A percentile compares a stretch with the other conserved stretches of the same genome.
phyloP scores from a whole-genome alignment of 768 basidiomycete genomes.

The Galerina sulciceps region DNA sequence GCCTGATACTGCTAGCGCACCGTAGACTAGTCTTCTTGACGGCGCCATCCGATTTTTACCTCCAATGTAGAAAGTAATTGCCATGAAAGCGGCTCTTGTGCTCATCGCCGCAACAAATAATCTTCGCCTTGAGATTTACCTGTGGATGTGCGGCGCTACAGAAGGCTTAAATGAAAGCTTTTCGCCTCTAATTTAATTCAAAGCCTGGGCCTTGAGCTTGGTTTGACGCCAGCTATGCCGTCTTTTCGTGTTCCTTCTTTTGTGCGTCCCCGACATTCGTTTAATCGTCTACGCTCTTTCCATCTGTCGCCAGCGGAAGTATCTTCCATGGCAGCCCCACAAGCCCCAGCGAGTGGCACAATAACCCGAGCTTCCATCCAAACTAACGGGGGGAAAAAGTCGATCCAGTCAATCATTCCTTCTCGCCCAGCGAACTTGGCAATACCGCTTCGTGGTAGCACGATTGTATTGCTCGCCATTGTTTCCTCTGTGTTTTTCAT shows the following conservation, averaged over 20 bases:
- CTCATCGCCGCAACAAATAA: slow-evolving; percentile 18
- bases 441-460: slow-evolving; percentile 33
- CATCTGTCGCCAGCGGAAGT: slow-evolving; percentile 37
- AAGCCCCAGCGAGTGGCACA: slow-evolving; percentile 28
- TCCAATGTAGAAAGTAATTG: too few species aligned
- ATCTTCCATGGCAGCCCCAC: slow-evolving; percentile 18
- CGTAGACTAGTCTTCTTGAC: too few species aligned
- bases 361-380: slow-evolving; percentile 16
- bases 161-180: slow-evolving; percentile 19
- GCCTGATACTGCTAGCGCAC: too few species aligned
- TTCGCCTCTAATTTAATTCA: slow-evolving; percentile 1
- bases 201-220: slow-evolving; percentile 7
- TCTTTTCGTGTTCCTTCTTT: slow-evolving; percentile 33
- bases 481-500: slow-evolving; percentile 54
- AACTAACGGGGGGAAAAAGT: neutral
- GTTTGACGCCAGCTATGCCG: slow-evolving; percentile 22
- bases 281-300: slow-evolving; percentile 47
- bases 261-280: slow-evolving; percentile 37
- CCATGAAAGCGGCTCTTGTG: slow-evolving; percentile 17
- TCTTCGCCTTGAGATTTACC: slow-evolving; percentile 2
- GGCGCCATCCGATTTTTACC: neutral
- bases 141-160: slow-evolving; percentile 6
- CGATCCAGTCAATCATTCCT: neutral
- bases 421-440: slow-evolving; percentile 21
- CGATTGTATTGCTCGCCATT: slow-evolving; percentile 39